Evolutionary conservation across 2,329 filamentous ascomycete species (phyloP).

Genomic region (Sclerotinia sclerotiorum): DNA sequence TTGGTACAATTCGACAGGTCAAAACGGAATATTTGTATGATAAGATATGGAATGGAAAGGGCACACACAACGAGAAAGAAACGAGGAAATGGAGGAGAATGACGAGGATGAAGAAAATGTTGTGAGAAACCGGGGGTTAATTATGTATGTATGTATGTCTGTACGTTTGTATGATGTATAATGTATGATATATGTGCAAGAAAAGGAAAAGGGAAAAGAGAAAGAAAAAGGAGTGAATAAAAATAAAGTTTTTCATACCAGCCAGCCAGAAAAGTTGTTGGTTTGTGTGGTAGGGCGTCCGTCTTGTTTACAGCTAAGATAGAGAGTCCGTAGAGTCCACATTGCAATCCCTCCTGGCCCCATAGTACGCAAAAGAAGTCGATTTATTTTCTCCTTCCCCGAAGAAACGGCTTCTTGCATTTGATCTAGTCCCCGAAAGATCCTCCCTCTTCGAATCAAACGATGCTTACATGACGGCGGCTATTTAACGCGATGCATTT

Average conservation of each 20-base stretch:
- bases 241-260: constrained; percentile 13
- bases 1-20: constrained; percentile 11
- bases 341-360: background rate
- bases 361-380: background rate
- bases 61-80: background rate
- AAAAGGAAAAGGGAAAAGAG: background rate
- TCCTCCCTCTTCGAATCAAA: constrained; percentile 2
- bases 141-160: background rate
- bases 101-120: background rate
- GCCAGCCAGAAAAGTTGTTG: constrained; percentile 10
- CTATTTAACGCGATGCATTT: constrained; percentile 21
- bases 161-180: no score
- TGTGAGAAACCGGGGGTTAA: no score
- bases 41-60: background rate
- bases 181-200: background rate
- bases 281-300: background rate
- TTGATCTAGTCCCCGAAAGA: constrained; percentile 2
- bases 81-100: background rate
- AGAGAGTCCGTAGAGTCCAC: background rate
- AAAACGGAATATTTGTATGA: background rate
- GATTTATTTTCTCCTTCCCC: background rate
- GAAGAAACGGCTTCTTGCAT: constrained; percentile 11
- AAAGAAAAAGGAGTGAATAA: background rate
- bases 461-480: constrained; percentile 6
- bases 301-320: background rate